Conservation (phyloP, 192 early-diverging fungal species). For the Coemansia sp. region DNA sequence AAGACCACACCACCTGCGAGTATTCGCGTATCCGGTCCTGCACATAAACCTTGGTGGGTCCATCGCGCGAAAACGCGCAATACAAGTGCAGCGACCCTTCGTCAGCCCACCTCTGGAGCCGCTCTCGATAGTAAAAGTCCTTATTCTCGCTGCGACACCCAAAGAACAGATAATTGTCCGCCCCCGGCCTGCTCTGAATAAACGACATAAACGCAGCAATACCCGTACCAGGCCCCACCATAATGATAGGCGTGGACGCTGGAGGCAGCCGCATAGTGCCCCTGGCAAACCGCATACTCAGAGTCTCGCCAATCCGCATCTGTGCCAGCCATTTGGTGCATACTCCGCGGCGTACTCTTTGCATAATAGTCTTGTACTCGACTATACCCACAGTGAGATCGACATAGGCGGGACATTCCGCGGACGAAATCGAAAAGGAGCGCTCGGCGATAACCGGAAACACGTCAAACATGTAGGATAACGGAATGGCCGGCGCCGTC, state of each 20-base stretch:
- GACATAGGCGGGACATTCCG: slow-evolving; percentile 45
- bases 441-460: slow-evolving; percentile 79
- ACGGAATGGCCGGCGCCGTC: slow-evolving; percentile 61
- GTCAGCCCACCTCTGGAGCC: slow-evolving; percentile 61
- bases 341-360: slow-evolving; percentile 72
- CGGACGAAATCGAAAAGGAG: slow-evolving; percentile 85
- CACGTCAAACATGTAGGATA: slow-evolving; percentile 81
- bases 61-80: slow-evolving; percentile 88
- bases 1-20: slow-evolving; percentile 57
- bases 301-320: slow-evolving; percentile 22
- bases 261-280: slow-evolving; percentile 72
- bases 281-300: slow-evolving; percentile 56
- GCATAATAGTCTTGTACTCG: slow-evolving; percentile 78
- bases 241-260: slow-evolving; percentile 57
- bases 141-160: slow-evolving; percentile 71
- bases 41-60: slow-evolving; percentile 45
- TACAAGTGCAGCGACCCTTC: slow-evolving; percentile 61
- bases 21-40: slow-evolving; percentile 44
- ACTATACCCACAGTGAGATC: slow-evolving; percentile 86
- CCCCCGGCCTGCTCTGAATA: slow-evolving; percentile 58
- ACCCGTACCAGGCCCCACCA: slow-evolving; percentile 88
- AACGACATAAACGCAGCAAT: slow-evolving; percentile 90
- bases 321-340: slow-evolving; percentile 76
- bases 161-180: slow-evolving; percentile 75
- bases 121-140: slow-evolving; percentile 75